phyloP scores from a whole-genome alignment of 306 rosid species.

The Cyamopsis tetragonoloba region DNA sequence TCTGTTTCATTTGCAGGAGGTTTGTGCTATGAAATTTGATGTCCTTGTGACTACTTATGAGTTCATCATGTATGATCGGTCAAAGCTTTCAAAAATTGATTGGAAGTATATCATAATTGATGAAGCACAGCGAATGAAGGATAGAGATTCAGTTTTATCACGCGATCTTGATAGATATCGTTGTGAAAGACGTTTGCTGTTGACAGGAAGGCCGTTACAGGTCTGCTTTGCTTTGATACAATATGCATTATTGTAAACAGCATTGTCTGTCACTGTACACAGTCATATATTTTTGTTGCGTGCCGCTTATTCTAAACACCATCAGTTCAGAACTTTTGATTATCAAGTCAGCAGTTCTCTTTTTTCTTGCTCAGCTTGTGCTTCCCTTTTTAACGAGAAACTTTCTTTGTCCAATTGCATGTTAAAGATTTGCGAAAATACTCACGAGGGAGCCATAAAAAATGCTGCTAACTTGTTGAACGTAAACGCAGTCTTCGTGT shows the following conservation, averaged over 20 bases:
- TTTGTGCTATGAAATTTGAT: conserved; percentile 91
- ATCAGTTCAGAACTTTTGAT: neutral
- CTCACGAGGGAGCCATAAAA: too few species aligned
- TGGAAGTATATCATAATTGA: conserved; percentile 98
- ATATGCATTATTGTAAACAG: neutral
- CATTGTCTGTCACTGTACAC: neutral
- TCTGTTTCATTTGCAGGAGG: conserved; percentile 56
- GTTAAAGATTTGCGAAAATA: too few species aligned
- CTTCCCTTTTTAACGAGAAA: neutral
- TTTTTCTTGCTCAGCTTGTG: neutral
- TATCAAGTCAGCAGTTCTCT: neutral
- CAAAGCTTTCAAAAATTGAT: conserved; percentile 89
- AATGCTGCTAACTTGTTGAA: conserved; percentile 25
- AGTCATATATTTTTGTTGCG: conserved; percentile 1
- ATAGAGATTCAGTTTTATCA: conserved; percentile 93
- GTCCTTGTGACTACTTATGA: conserved; percentile 99
- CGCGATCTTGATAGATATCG: conserved; percentile 99
- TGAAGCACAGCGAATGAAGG: conserved; percentile 99
- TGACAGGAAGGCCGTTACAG: conserved; percentile 99
- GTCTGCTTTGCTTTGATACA: conserved; percentile 32
- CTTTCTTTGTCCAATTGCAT: too few species aligned
- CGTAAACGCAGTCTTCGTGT: conserved; percentile 91
- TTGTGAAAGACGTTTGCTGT: conserved; percentile 93
- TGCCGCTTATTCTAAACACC: neutral
- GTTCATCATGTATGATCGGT: conserved; percentile 99